phyloP scores from a whole-genome alignment of 2,329 filamentous ascomycete species.

The Chalara sp. region DNA sequence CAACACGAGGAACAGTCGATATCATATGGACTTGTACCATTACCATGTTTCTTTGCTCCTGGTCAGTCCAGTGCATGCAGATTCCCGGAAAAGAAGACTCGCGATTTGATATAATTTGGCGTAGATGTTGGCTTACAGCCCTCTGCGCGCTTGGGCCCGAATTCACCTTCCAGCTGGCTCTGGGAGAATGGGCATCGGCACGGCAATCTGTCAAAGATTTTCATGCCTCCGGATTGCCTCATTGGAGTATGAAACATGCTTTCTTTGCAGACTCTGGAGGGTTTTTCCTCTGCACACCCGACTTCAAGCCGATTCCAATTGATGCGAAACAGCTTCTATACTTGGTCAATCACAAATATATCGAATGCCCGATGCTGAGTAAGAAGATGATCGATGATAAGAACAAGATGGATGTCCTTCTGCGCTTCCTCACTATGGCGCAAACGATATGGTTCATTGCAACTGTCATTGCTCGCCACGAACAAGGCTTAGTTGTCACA shows the following conservation, averaged over 20 bases:
- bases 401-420: slow-evolving; percentile 27
- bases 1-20: slow-evolving; percentile 33
- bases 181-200: slow-evolving; percentile 30
- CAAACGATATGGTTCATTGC: slow-evolving; percentile 21
- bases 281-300: slow-evolving; percentile 27
- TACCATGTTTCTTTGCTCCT: slow-evolving; percentile 36
- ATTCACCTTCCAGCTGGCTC: slow-evolving; percentile 28
- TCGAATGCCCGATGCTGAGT: slow-evolving; percentile 23
- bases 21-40: slow-evolving; percentile 32
- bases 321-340: slow-evolving; percentile 30
- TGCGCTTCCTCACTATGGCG: slow-evolving; percentile 14
- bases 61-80: slow-evolving; percentile 34
- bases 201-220: slow-evolving; percentile 26
- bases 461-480: slow-evolving; percentile 9
- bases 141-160: slow-evolving; percentile 33
- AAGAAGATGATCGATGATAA: slow-evolving; percentile 23
- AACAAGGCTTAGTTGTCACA: slow-evolving; percentile 13
- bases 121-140: slow-evolving; percentile 29
- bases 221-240: background rate
- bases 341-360: slow-evolving; percentile 22
- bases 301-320: slow-evolving; percentile 29
- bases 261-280: slow-evolving; percentile 38
- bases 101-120: slow-evolving; percentile 23
- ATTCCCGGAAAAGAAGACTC: slow-evolving; percentile 16
- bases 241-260: slow-evolving; percentile 34